Evolutionary conservation across 805 yeast genomes (phyloP), one percentile per base, ranked within the genome.

Genomic region (Komagataella phaffii): DNA sequence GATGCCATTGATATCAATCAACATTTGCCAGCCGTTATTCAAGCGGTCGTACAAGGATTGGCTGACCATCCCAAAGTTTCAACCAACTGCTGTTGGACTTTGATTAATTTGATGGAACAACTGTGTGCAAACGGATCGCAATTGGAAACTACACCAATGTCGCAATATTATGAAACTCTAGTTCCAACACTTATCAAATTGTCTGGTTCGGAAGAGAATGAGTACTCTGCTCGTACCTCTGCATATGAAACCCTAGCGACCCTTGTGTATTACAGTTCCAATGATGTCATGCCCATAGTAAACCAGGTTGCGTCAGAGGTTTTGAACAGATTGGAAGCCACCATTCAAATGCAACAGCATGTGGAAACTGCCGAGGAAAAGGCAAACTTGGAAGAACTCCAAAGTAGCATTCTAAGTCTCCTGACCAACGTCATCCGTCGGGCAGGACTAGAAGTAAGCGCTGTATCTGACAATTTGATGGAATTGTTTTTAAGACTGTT

Each of bases 51-150:
- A 48, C 64, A 72, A 44, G 99, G 99, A n/a, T 73, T 93, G 57
- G 79, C 77, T 57, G 98, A 90, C 65, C 95, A 88, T 64, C 88
- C 97, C 43, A 88, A 86, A 67, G 96, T 93, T 40, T 79, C 90
- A 2, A 88, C 96, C n/a, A 93, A 93, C 72, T 88, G 96, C 69
- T 88, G 98, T 67, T 93, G 99, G 99, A 83, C 97, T 5, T 73
- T 93, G 55, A 93, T 93, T 68, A 93, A 93, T 66, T 73, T 93
- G 57, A 77, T 87, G 24, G 98, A 91, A 67, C 96, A 89, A 68
- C 69, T 90, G 53, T 72, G 81, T 57, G 71, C 75, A 40, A 78
- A 77, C 51, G 80, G 80, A 8, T 70, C 76, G 1, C 64, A 66
- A 43, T 65, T 65, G 46, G 70, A 71, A 40, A 70, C 85, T 10